Conservation (phyloP, 2,329 filamentous ascomycete genomes). For the Aaosphaeria arxii region DNA sequence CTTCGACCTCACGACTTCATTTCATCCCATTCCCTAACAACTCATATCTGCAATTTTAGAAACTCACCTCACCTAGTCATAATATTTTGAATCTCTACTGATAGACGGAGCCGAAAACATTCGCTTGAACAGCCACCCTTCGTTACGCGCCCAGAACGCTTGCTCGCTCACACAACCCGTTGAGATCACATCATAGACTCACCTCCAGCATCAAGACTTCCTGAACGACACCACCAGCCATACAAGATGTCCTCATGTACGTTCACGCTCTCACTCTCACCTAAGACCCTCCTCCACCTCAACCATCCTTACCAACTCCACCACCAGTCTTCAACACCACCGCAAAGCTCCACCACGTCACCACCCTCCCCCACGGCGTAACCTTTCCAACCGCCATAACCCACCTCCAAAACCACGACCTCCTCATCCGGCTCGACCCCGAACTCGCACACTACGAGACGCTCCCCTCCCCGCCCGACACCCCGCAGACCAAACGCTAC, state of each 20-base stretch:
- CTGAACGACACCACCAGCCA: background rate
- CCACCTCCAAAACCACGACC: conserved; percentile 33
- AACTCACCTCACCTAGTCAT: too few relatives aligned
- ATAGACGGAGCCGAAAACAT: too few relatives aligned
- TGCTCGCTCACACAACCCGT: background rate
- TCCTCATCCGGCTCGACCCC: conserved; percentile 36
- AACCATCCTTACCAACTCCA: background rate
- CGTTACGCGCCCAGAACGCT: too few relatives aligned
- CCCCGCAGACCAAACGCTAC: conserved; percentile 31
- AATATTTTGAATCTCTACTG: too few relatives aligned
- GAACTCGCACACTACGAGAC: conserved; percentile 32
- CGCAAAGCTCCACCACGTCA: conserved; percentile 31
- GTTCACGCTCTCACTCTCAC: too few relatives aligned
- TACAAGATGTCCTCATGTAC: too few relatives aligned
- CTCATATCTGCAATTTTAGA: too few relatives aligned
- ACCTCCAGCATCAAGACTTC: background rate
- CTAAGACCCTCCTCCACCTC: background rate
- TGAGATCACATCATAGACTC: background rate
- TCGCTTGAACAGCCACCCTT: too few relatives aligned
- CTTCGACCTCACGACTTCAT: too few relatives aligned
- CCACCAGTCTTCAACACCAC: conserved; percentile 29
- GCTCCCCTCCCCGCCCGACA: conserved; percentile 14
- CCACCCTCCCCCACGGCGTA: conserved; percentile 25
- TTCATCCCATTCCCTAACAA: too few relatives aligned
- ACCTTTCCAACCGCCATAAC: conserved; percentile 17